Conservation (phyloP, 2,329 filamentous ascomycete species). For the Gaeumannomyces tritici region DNA sequence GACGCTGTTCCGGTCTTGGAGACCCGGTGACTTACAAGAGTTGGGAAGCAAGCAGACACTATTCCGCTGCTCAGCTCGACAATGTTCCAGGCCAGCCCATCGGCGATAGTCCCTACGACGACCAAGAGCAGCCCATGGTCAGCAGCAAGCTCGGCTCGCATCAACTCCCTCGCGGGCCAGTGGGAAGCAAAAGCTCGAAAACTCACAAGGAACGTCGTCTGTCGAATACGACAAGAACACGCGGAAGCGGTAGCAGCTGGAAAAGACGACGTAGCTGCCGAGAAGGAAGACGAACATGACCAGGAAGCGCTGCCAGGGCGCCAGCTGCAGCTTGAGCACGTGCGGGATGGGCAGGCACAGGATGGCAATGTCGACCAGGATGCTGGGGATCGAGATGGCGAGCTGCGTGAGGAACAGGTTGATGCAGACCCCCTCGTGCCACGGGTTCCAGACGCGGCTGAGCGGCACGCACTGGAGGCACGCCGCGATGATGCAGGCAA, state of each 20-base stretch:
- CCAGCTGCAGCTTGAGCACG: constrained; percentile 12
- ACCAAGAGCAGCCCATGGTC: not conserved
- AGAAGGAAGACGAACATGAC: not conserved
- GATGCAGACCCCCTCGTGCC: constrained; percentile 26
- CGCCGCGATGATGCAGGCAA: constrained; percentile 12
- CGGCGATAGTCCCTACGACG: not conserved
- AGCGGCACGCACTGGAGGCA: constrained; percentile 30
- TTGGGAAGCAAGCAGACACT: not conserved
- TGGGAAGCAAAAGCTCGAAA: not conserved
- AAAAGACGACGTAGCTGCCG: constrained; percentile 1
- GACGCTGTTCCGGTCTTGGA: too few relatives aligned
- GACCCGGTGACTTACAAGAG: too few relatives aligned
- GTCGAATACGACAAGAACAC: not conserved
- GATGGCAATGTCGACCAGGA: constrained; percentile 27
- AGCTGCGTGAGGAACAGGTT: constrained; percentile 28
- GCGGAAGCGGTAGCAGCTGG: constrained; percentile 1
- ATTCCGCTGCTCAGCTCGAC: not conserved
- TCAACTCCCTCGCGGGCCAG: too few relatives aligned
- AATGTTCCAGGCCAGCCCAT: not conserved
- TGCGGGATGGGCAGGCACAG: constrained; percentile 13
- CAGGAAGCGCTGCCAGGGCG: constrained; percentile 12
- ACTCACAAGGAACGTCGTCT: not conserved
- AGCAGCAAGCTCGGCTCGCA: not conserved
- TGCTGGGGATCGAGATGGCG: constrained; percentile 32
- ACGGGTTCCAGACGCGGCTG: constrained; percentile 21